Conservation (phyloP, 2,329 filamentous ascomycete genomes). For the Sphaerulina populicola region DNA sequence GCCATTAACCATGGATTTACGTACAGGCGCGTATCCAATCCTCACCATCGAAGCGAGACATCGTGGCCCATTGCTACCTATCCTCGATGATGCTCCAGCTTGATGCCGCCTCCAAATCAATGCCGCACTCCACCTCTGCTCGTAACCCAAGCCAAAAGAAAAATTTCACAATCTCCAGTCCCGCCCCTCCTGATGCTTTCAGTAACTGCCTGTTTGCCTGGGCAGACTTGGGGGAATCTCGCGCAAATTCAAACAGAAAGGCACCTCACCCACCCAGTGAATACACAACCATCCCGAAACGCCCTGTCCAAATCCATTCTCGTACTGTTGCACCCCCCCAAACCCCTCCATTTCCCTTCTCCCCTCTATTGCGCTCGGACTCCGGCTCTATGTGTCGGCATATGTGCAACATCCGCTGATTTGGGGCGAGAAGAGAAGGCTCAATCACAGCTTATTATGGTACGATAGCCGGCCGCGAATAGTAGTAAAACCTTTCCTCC, state of each 20-base stretch:
- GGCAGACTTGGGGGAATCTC: constrained; percentile 7
- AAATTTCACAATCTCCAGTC: background rate
- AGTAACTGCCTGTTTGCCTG: constrained; percentile 5
- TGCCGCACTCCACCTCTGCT: background rate
- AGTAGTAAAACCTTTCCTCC: no score
- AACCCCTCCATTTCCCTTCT: no score
- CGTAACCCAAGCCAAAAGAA: constrained; percentile 1
- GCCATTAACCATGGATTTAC: background rate
- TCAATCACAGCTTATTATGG: no score
- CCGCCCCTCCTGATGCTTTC: constrained; percentile 4
- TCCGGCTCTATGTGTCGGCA: no score
- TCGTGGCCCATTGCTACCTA: no score
- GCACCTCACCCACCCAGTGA: background rate
- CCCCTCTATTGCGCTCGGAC: no score
- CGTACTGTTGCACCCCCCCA: background rate
- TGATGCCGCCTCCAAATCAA: background rate
- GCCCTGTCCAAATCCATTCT: background rate
- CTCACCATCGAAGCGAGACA: background rate
- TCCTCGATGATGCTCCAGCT: background rate
- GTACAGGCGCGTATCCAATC: background rate
- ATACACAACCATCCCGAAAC: background rate
- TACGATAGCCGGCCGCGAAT: no score
- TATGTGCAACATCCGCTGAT: no score
- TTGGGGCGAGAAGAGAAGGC: no score
- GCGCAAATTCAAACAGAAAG: constrained; percentile 6